Percentiles rank a stretch among this genome's conserved stretches.
phyloP scores from a whole-genome alignment of 1,139 yeast species.

The Candida neerlandica region DNA sequence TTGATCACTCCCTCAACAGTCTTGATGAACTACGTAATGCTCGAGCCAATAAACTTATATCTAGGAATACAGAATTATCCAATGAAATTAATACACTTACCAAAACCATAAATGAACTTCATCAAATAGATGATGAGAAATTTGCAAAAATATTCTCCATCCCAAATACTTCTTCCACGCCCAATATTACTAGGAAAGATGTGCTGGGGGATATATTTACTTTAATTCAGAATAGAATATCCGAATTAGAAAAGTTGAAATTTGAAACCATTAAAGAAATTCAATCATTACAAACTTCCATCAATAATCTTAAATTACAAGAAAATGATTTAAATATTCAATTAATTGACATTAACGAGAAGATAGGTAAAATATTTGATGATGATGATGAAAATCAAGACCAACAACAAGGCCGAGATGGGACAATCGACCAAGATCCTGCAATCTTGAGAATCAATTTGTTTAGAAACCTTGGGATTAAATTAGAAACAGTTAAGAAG shows the following conservation, averaged over 20 bases:
- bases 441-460: slow-evolving; percentile 45
- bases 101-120: slow-evolving; percentile 28
- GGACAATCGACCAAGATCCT: slow-evolving; percentile 32
- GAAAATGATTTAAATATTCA: slow-evolving; percentile 42
- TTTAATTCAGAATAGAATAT: slow-evolving; percentile 22
- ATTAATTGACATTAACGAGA: slow-evolving; percentile 24
- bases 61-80: slow-evolving; percentile 24
- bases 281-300: slow-evolving; percentile 56
- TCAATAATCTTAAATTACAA: slow-evolving; percentile 49
- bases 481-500: slow-evolving; percentile 29
- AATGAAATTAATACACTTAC: slow-evolving; percentile 20
- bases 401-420: slow-evolving; percentile 4
- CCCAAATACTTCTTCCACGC: not conserved
- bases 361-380: slow-evolving; percentile 22
- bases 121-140: slow-evolving; percentile 22
- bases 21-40: slow-evolving; percentile 28
- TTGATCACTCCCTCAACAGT: slow-evolving; percentile 40
- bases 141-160: slow-evolving; percentile 15
- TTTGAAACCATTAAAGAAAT: slow-evolving; percentile 58
- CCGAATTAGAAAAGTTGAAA: slow-evolving; percentile 51
- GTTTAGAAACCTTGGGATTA: slow-evolving; percentile 47
- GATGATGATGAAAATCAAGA: no score
- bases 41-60: slow-evolving; percentile 24
- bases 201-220: not conserved
- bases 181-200: no score